Conservation (phyloP, 305 asterid genomes). For the Fraxinus dipetala region DNA sequence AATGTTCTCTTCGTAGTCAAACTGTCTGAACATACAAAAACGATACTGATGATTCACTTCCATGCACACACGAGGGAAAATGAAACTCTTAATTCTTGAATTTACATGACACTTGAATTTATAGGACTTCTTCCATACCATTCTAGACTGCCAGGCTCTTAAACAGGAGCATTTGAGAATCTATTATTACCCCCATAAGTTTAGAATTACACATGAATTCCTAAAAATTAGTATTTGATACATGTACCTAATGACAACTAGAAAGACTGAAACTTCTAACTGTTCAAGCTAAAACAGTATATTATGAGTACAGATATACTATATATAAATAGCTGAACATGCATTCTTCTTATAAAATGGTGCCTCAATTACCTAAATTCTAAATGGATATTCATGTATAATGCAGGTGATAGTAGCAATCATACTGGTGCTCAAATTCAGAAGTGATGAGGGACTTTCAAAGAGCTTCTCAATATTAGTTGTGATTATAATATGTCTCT, state of each 20-base stretch:
- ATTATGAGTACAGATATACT: neutral
- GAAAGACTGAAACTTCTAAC: neutral
- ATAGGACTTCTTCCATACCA: neutral
- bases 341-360: neutral
- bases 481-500: slow-evolving; percentile 68
- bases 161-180: neutral
- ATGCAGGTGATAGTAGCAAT: slow-evolving; percentile 64
- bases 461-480: slow-evolving; percentile 59
- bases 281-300: neutral
- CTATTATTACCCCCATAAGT: neutral
- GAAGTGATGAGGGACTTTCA: slow-evolving; percentile 57
- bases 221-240: neutral
- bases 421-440: slow-evolving; percentile 64
- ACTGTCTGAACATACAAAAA: neutral
- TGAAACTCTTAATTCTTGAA: neutral
- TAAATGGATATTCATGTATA: neutral
- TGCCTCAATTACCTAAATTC: neutral
- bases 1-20: neutral
- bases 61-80: neutral
- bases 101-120: neutral
- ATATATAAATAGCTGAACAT: neutral
- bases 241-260: neutral
- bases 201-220: neutral
- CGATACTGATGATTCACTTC: neutral
- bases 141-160: neutral